Evolutionary conservation across 176 grass and related monocot species (phyloP).

Genomic region (Elymus sibiricus): DNA sequence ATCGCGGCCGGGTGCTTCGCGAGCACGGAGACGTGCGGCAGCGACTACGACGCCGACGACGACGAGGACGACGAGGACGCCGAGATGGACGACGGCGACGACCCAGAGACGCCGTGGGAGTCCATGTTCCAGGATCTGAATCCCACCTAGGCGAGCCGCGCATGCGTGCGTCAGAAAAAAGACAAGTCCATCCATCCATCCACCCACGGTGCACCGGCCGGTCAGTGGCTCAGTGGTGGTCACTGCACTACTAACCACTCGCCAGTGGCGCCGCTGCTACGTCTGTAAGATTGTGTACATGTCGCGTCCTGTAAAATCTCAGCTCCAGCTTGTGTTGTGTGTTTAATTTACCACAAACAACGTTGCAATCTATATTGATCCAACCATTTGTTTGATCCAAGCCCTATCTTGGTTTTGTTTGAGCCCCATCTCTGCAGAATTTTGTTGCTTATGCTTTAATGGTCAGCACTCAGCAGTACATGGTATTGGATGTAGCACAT

Average conservation of each 20-base stretch:
- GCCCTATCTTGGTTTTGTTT: not conserved
- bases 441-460: not conserved
- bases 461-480: not conserved
- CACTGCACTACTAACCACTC: not conserved
- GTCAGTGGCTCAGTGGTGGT: not conserved
- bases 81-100: conserved; percentile 7
- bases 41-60: not conserved
- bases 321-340: not conserved
- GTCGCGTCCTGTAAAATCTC: not conserved
- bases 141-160: conserved; percentile 42
- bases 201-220: not conserved
- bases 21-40: not conserved
- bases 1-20: not conserved
- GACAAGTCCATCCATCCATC: not conserved
- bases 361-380: no score
- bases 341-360: not conserved
- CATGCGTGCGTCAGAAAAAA: not conserved
- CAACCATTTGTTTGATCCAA: no score
- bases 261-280: not conserved
- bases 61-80: not conserved
- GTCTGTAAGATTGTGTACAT: not conserved
- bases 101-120: conserved; percentile 58
- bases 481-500: not conserved
- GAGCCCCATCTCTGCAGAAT: no score
- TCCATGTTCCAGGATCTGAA: conserved; percentile 90